These are phyloP conservation scores for Pseudozyma sp. DNA, from an alignment of 1,284 basidiomycete genomes.

Conservation along the genomic window DNA sequence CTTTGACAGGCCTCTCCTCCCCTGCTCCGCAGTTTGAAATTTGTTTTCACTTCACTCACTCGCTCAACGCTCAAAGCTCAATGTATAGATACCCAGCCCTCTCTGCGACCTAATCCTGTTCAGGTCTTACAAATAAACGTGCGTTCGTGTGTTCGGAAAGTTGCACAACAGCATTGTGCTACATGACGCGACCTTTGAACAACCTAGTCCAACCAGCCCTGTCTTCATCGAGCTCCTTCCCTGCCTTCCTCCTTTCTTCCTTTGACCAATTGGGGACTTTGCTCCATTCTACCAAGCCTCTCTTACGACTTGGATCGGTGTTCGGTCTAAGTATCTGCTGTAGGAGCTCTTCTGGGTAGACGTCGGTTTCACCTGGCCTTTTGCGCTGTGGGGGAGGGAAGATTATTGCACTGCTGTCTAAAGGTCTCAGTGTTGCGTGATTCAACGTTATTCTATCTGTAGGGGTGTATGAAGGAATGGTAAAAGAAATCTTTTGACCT, in stretches of 20 bases:
- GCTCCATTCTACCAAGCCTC: constrained; percentile 3
- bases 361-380: not conserved
- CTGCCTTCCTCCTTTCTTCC: not conserved
- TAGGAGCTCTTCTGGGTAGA: not conserved
- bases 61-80: not conserved
- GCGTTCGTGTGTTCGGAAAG: not conserved
- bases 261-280: constrained; percentile 3
- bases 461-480: too few species aligned
- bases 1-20: constrained; percentile 7
- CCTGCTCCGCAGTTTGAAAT: not conserved
- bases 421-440: too few species aligned
- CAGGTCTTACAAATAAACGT: too few species aligned
- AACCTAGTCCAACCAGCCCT: not conserved
- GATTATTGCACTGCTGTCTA: not conserved
- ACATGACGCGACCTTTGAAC: not conserved
- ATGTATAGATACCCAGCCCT: not conserved
- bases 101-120: too few species aligned
- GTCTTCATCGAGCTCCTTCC: too few species aligned
- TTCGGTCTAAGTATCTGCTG: not conserved
- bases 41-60: not conserved
- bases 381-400: not conserved
- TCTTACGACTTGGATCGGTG: not conserved
- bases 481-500: too few species aligned
- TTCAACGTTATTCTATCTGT: too few species aligned
- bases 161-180: too few species aligned